These are phyloP conservation scores for Articulospora tetracladia DNA, from an alignment of 495 filamentous ascomycete species.

Conservation along the genomic window DNA sequence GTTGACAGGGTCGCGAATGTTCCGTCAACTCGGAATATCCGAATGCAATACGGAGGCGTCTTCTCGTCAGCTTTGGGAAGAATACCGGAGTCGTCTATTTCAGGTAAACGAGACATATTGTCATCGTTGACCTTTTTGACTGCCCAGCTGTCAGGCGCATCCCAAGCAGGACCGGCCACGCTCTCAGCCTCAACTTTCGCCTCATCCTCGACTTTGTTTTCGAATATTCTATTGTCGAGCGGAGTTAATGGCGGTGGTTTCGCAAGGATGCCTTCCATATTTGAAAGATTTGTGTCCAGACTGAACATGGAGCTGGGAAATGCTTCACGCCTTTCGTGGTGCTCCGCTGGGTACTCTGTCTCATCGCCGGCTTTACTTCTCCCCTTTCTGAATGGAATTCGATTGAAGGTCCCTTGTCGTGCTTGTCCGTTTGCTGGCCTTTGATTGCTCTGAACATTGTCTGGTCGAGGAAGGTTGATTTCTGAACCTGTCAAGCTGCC, in stretches of 20 bases:
- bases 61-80: constrained; percentile 62
- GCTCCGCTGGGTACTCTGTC: constrained; percentile 29
- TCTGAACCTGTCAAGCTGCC: constrained; percentile 24
- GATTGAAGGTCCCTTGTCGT: constrained; percentile 56
- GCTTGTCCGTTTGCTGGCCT: constrained; percentile 15
- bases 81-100: constrained; percentile 55
- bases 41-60: constrained; percentile 74
- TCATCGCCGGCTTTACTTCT: constrained; percentile 23
- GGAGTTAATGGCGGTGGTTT: constrained; percentile 59
- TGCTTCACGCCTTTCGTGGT: constrained; percentile 43
- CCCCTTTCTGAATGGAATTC: constrained; percentile 47
- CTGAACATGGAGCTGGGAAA: constrained; percentile 52
- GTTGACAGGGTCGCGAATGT: constrained; percentile 91
- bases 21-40: constrained; percentile 89
- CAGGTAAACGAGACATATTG: constrained; percentile 49
- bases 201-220: constrained; percentile 46
- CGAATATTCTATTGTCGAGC: constrained; percentile 52
- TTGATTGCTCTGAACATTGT: constrained; percentile 22
- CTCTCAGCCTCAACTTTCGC: constrained; percentile 31
- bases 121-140: constrained; percentile 70
- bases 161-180: constrained; percentile 58
- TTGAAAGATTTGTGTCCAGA: constrained; percentile 77
- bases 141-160: constrained; percentile 91
- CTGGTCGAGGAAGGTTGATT: constrained; percentile 25
- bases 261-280: constrained; percentile 82